Base-by-base conservation (phyloP, 306 rosid genomes). In the Hippophae gyantsensis region DNA sequence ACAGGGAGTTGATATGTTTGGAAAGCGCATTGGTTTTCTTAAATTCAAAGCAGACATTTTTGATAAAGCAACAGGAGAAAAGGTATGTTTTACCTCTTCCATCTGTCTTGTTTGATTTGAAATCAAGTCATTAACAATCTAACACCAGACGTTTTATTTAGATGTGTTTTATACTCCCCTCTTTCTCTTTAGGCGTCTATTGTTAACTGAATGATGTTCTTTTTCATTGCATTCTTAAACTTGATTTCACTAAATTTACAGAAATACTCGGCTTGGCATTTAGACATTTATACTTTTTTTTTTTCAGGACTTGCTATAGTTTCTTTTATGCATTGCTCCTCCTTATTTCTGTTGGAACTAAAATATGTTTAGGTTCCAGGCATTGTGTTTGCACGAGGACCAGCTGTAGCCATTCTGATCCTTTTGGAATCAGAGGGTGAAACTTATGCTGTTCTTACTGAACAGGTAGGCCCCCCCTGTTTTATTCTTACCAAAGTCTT, bases 1-100 rank as follows among this genome's bases (percentile, higher is more conserved):
- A 49, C 71, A 90, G 97, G 97, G 97, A 32, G 87, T 87, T 51
- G 97, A 90, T 82, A 83, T 85, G 92, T 87, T 90, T 73, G 96
- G 95, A 65, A 73, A 80, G 68, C 83, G 80, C 58, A 71, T 87
- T 44, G 98, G 98, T 5, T 90, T 90, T 78, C 81, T 90, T 72
- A 90, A 90, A 68, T 90, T 90, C 66, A 70, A 76, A 74, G 98
- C 98, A 44, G 95, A 90, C 50, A 74, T 90, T 79, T 42, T 78
- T 65, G 89, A 87, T 70, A 83, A 78, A 72, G 80, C 79, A 71
- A 85, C 89, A 0, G 92, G 98, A 38, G 63, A 83, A 26, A 81
- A 78, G 96, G 96, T 87, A 79, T 62, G 47, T 57, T 54, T 43
- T 59, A 6, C 0, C 12, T 57, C 23, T 23, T 42, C 27, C 7